Percentiles rank a stretch among this genome's conserved stretches.
Conservation (phyloP, 768 basidiomycete genomes). For the Mycena vitilis region DNA sequence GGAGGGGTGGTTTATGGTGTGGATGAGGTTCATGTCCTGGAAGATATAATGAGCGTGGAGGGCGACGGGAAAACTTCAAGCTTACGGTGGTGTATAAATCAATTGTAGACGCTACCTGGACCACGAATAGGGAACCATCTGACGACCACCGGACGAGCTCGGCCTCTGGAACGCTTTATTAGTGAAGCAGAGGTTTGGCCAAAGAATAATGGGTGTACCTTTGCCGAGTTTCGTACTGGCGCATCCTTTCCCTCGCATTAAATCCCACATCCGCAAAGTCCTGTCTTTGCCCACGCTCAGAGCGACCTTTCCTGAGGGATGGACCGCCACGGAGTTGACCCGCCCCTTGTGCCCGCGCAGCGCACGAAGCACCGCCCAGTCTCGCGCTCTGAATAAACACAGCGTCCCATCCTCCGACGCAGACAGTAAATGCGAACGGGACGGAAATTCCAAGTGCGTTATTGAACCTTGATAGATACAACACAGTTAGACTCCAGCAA, state of each 20-base stretch:
- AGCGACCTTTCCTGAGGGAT: constrained; percentile 92
- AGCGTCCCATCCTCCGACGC: constrained; percentile 94
- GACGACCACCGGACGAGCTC: constrained; percentile 93
- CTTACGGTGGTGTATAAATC: constrained; percentile 86
- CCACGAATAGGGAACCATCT: constrained; percentile 81
- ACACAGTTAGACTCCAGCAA: background rate
- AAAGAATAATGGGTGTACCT: constrained; percentile 59
- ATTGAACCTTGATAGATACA: constrained; percentile 76
- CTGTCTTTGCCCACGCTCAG: constrained; percentile 92
- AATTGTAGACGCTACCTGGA: constrained; percentile 80
- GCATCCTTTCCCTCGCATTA: constrained; percentile 92
- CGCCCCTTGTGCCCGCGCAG: constrained; percentile 95
- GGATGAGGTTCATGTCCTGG: constrained; percentile 83
- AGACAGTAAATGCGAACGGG: constrained; percentile 89
- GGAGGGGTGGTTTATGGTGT: constrained; percentile 80
- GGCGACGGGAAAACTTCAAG: constrained; percentile 5
- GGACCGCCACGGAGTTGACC: constrained; percentile 90
- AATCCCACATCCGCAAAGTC: constrained; percentile 97
- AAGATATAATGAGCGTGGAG: background rate
- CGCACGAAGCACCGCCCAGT: constrained; percentile 90
- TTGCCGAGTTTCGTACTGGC: constrained; percentile 91
- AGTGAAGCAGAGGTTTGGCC: background rate
- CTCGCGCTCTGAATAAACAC: constrained; percentile 90
- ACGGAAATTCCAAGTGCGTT: constrained; percentile 87
- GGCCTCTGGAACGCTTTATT: constrained; percentile 68